Conservation (phyloP, 306 rosid genomes). For the Adenanthera pavonina region DNA sequence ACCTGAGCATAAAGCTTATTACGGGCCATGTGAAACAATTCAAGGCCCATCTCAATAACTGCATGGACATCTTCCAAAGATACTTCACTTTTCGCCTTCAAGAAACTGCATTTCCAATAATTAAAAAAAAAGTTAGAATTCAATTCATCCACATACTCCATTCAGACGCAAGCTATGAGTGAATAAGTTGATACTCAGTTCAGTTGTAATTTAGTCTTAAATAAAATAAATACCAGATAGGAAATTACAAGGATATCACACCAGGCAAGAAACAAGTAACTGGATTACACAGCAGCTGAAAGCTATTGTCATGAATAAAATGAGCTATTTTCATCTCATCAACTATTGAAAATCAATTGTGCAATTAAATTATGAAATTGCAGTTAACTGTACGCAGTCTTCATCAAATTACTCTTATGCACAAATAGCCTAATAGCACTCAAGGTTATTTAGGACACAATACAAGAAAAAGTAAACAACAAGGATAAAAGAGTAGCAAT, state of each 20-base stretch:
- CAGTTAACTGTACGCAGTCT: constrained; percentile 19
- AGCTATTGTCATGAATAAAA: background rate
- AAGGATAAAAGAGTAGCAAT: background rate
- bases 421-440: background rate
- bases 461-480: background rate
- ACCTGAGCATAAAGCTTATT: constrained; percentile 96
- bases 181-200: background rate
- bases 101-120: constrained; percentile 64
- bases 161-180: constrained; percentile 23
- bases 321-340: background rate
- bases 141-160: constrained; percentile 34
- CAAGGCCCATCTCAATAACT: constrained; percentile 72
- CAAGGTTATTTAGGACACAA: constrained; percentile 2
- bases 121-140: constrained; percentile 27
- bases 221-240: constrained; percentile 14
- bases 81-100: constrained; percentile 93
- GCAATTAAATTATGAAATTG: constrained; percentile 2
- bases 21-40: constrained; percentile 70
- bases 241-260: constrained; percentile 14
- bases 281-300: constrained; percentile 16
- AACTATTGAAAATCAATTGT: constrained; percentile 8
- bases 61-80: constrained; percentile 76
- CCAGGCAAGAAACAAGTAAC: constrained; percentile 27
- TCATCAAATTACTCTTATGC: constrained; percentile 4
- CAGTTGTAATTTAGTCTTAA: constrained; percentile 12